Conservation (phyloP, 257 asterid species). For the Lithospermum erythrorhizon region DNA sequence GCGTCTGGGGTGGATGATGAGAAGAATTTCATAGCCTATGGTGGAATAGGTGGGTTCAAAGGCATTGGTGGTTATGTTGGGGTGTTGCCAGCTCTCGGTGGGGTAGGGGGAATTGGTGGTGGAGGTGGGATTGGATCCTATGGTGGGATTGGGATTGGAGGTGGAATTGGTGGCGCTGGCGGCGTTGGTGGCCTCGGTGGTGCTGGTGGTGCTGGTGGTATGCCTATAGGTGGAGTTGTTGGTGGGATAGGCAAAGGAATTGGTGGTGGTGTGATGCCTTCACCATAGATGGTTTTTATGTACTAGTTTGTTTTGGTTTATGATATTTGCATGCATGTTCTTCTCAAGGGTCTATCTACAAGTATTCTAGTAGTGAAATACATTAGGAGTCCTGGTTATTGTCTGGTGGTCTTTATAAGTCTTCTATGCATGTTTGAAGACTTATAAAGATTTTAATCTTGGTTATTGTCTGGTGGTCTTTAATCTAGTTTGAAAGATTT, state of each 20-base stretch:
- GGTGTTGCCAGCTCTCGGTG: slow-evolving; percentile 10
- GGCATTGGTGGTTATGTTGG: slow-evolving; percentile 23
- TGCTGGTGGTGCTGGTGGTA: background rate
- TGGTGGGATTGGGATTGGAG: background rate
- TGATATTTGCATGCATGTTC: background rate
- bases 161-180: background rate
- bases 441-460: too few relatives aligned
- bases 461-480: background rate
- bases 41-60: slow-evolving; percentile 24
- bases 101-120: slow-evolving; percentile 1
- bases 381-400: background rate
- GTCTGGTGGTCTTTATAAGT: background rate
- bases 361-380: background rate
- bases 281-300: background rate
- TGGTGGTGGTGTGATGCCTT: slow-evolving; percentile 2
- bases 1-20: slow-evolving; percentile 26
- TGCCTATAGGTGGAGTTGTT: background rate
- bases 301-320: background rate
- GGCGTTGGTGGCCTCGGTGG: background rate
- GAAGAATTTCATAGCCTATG: slow-evolving; percentile 50
- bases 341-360: background rate
- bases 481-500: background rate
- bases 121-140: background rate
- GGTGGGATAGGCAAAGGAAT: slow-evolving; percentile 1
- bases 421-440: background rate